phyloP scores from a whole-genome alignment of 768 basidiomycete species.

The Calocybe cyanea region DNA sequence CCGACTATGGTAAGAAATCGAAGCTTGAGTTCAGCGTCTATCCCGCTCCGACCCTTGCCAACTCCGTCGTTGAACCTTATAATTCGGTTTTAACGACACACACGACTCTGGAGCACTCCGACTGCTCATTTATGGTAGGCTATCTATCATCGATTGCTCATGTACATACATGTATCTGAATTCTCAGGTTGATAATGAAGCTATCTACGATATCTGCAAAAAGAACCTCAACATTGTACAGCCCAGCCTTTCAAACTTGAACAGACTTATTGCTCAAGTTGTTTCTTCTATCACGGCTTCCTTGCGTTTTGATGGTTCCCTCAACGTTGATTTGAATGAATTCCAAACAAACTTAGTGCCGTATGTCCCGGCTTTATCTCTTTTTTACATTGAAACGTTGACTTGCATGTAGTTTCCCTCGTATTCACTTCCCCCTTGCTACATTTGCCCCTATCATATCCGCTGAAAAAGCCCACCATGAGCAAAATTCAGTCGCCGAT shows the following conservation, averaged over 20 bases:
- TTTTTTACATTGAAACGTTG: slow-evolving; percentile 55
- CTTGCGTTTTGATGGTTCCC: slow-evolving; percentile 92
- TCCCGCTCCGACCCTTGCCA: slow-evolving; percentile 89
- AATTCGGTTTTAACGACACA: slow-evolving; percentile 97
- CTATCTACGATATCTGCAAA: slow-evolving; percentile 99
- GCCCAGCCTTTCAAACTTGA: slow-evolving; percentile 92
- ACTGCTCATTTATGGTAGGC: slow-evolving; percentile 97
- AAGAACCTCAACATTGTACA: slow-evolving; percentile 81
- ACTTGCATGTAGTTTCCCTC: slow-evolving; percentile 67
- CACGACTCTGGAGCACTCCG: slow-evolving; percentile 97
- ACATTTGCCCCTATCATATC: slow-evolving; percentile 95
- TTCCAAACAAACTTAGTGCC: slow-evolving; percentile 99
- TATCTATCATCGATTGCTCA: background rate
- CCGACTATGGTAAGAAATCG: slow-evolving; percentile 98
- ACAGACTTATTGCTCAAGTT: slow-evolving; percentile 96
- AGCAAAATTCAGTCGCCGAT: slow-evolving; percentile 95
- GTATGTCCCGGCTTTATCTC: slow-evolving; percentile 63
- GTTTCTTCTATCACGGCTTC: slow-evolving; percentile 98
- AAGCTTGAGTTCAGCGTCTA: slow-evolving; percentile 98
- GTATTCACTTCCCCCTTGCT: slow-evolving; percentile 97
- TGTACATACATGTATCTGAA: slow-evolving; percentile 5
- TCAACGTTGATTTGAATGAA: slow-evolving; percentile 97
- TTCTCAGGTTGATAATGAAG: slow-evolving; percentile 76
- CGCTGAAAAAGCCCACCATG: slow-evolving; percentile 91
- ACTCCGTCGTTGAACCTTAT: slow-evolving; percentile 97